Conservation (phyloP, 2,329 filamentous ascomycete species). For the Parasarocladium wereldwijsianum region DNA sequence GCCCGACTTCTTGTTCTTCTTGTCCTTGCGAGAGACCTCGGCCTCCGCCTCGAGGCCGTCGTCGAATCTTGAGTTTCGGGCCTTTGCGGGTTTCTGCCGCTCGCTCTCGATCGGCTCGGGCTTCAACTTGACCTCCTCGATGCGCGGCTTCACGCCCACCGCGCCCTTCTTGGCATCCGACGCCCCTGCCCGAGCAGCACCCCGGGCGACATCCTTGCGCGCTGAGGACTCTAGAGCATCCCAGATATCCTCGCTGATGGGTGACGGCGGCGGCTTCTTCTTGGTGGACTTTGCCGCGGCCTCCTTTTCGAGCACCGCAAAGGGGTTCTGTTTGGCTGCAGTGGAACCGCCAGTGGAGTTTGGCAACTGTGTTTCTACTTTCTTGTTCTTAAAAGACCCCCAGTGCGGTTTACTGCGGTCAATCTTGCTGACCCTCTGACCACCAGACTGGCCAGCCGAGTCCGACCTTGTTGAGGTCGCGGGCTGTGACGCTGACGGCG, state of each 20-base stretch:
- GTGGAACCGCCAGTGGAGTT: not conserved
- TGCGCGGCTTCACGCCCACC: constrained; percentile 1
- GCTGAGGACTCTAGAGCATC: too few relatives aligned
- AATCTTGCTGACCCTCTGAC: constrained; percentile 2
- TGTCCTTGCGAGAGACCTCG: constrained; percentile 9
- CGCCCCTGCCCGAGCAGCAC: not conserved
- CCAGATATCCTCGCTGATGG: not conserved
- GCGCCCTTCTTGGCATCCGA: not conserved
- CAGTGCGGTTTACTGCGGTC: constrained; percentile 3
- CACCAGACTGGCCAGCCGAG: not conserved
- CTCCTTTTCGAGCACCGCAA: constrained; percentile 12
- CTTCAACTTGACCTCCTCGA: not conserved
- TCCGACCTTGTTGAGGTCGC: constrained; percentile 3
- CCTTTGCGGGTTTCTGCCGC: constrained; percentile 3
- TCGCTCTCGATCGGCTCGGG: not conserved
- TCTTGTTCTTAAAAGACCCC: constrained; percentile 3
- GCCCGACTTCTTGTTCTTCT: constrained; percentile 12
- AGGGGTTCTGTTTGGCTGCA: constrained; percentile 7
- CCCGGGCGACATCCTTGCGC: too few relatives aligned
- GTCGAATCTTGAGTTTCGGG: constrained; percentile 15
- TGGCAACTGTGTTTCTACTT: not conserved
- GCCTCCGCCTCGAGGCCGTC: constrained; percentile 10
- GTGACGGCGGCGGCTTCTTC: not conserved
- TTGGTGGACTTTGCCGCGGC: not conserved
- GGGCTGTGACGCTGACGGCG: constrained; percentile 11